Percentiles rank a stretch among this genome's conserved stretches.
Evolutionary conservation across 345 rosid genomes (phyloP).

Genomic region (Gynandropsis gynandra): DNA sequence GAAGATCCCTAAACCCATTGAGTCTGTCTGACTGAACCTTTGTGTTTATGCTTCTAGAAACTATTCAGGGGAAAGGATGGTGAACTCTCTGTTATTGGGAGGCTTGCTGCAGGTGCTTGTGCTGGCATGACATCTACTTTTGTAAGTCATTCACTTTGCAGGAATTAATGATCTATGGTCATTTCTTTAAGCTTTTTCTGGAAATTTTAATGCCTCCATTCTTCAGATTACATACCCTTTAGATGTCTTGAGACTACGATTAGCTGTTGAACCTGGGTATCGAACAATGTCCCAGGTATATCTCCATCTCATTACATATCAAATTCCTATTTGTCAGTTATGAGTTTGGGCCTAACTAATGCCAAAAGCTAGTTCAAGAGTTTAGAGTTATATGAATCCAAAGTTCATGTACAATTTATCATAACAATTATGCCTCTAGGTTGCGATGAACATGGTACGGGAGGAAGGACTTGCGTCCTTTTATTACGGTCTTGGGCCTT

Average conservation of each 20-base stretch:
- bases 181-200: not conserved
- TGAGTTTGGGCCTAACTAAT: no score
- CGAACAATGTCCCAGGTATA: conserved; percentile 74
- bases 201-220: not conserved
- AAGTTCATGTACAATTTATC: no score
- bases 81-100: conserved; percentile 73
- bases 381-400: no score
- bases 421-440: conserved; percentile 37
- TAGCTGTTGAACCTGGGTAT: conserved; percentile 87
- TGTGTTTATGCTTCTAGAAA: conserved; percentile 42
- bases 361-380: no score
- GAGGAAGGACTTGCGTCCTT: conserved; percentile 86
- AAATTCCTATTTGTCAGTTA: not conserved
- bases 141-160: conserved; percentile 38
- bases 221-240: conserved; percentile 77
- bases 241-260: conserved; percentile 77
- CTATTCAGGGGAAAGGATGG: conserved; percentile 76
- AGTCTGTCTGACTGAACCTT: conserved; percentile 10
- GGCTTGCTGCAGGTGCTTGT: conserved; percentile 98
- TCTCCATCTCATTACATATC: conserved; percentile 9
- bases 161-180: not conserved
- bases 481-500: conserved; percentile 82
- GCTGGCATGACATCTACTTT: conserved; percentile 99
- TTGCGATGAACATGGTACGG: conserved; percentile 71
- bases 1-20: conserved; percentile 3